Percentiles rank a stretch among this genome's conserved stretches.
phyloP scores from a whole-genome alignment of 2,329 filamentous ascomycete genomes.

The Parastagonospora avenae region DNA sequence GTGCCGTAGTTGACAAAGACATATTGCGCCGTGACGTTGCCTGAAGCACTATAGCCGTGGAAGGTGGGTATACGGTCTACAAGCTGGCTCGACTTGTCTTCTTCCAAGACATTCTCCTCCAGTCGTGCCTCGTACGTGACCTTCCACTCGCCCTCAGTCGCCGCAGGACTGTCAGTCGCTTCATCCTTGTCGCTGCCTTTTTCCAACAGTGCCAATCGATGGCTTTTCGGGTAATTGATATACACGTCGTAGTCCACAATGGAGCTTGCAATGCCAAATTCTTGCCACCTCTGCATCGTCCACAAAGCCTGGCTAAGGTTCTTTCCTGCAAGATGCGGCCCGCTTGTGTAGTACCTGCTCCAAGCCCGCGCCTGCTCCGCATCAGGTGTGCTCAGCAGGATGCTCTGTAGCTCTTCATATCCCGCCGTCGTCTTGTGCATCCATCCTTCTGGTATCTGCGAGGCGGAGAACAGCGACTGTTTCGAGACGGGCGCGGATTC shows the following conservation, averaged over 20 bases:
- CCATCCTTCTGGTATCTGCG: conserved; percentile 46
- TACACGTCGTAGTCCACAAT: conserved; percentile 59
- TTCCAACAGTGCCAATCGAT: conserved; percentile 53
- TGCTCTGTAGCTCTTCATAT: conserved; percentile 60
- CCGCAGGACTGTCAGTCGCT: conserved; percentile 14
- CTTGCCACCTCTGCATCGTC: conserved; percentile 56
- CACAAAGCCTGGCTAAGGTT: conserved; percentile 58
- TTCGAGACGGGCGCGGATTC: conserved; percentile 14
- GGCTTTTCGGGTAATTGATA: conserved; percentile 57
- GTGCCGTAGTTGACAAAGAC: conserved; percentile 94
- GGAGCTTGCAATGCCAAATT: conserved; percentile 53
- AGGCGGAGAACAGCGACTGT: conserved; percentile 23
- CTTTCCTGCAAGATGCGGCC: conserved; percentile 58
- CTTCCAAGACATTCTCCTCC: conserved; percentile 80
- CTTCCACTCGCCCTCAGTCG: conserved; percentile 55
- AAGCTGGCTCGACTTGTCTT: conserved; percentile 79
- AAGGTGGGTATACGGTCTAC: conserved; percentile 82
- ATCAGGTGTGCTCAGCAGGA: conserved; percentile 60
- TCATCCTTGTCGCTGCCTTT: conserved; percentile 61
- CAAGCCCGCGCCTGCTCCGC: conserved; percentile 57
- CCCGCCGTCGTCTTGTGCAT: conserved; percentile 53
- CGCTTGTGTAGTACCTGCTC: conserved; percentile 58
- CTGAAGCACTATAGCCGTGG: conserved; percentile 91
- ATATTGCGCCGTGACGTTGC: conserved; percentile 86
- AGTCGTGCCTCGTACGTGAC: conserved; percentile 80